A percentile compares a stretch with the other conserved stretches of the same genome.
Conservation (phyloP, 1,284 basidiomycete genomes). For the Leucoagaricus sp. region DNA sequence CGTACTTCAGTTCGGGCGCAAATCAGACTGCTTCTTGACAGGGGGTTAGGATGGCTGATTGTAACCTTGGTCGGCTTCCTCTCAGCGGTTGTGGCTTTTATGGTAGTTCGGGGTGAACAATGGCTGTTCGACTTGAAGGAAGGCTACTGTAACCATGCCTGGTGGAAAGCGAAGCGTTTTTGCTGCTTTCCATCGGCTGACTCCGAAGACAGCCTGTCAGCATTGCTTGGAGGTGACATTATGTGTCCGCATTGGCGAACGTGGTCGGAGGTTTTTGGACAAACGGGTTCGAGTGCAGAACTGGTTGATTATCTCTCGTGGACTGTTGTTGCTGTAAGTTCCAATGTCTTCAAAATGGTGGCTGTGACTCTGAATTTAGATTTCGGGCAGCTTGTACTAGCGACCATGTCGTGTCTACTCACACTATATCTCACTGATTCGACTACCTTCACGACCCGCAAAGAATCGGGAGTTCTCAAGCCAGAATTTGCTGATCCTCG, state of each 20-base stretch:
- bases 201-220: conserved; percentile 26
- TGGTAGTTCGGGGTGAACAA: conserved; percentile 87
- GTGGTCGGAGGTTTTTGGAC: conserved; percentile 63
- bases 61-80: conserved; percentile 86
- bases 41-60: conserved; percentile 88
- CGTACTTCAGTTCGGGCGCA: conserved; percentile 74
- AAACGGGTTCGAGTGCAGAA: conserved; percentile 31
- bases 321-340: conserved; percentile 74
- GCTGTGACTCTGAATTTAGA: conserved; percentile 1
- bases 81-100: conserved; percentile 84
- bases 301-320: conserved; percentile 74
- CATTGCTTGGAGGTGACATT: conserved; percentile 30
- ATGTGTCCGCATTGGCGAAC: conserved; percentile 73
- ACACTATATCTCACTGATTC: conserved; percentile 90
- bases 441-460: conserved; percentile 83
- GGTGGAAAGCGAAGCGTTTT: conserved; percentile 80
- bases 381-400: conserved; percentile 65
- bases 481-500: conserved; percentile 44
- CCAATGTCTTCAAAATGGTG: not conserved
- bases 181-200: conserved; percentile 61
- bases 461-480: conserved; percentile 75
- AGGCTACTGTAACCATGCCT: conserved; percentile 76
- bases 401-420: conserved; percentile 71
- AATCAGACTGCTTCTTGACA: conserved; percentile 74
- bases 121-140: conserved; percentile 95